phyloP scores from a whole-genome alignment of 495 filamentous ascomycete genomes.

The Oidiodendron maius region DNA sequence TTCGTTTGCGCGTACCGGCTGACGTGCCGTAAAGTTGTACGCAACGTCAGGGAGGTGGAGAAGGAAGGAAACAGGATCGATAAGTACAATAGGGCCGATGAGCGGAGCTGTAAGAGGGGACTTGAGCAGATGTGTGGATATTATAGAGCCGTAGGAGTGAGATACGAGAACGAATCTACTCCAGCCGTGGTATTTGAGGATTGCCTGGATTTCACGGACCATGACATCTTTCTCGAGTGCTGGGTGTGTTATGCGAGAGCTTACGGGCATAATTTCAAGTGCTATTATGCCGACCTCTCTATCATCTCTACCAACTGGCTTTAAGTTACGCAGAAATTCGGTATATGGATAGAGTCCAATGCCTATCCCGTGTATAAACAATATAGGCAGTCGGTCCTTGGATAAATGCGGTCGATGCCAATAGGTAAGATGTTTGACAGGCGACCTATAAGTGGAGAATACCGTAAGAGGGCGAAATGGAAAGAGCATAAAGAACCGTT shows the following conservation, averaged over 20 bases:
- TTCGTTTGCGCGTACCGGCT: slow-evolving; percentile 36
- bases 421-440: slow-evolving; percentile 44
- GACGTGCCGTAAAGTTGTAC: slow-evolving; percentile 39
- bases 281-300: slow-evolving; percentile 37
- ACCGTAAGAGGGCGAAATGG: slow-evolving; percentile 39
- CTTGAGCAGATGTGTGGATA: slow-evolving; percentile 38
- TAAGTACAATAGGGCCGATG: slow-evolving; percentile 22
- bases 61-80: slow-evolving; percentile 42
- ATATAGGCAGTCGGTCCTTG: slow-evolving; percentile 39
- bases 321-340: slow-evolving; percentile 42
- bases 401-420: slow-evolving; percentile 57
- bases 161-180: slow-evolving; percentile 21
- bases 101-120: slow-evolving; percentile 20
- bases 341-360: slow-evolving; percentile 57
- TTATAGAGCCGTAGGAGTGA: slow-evolving; percentile 29
- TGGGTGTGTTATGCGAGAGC: slow-evolving; percentile 32
- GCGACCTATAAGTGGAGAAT: slow-evolving; percentile 28
- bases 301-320: slow-evolving; percentile 34
- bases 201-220: slow-evolving; percentile 28
- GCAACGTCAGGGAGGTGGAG: slow-evolving; percentile 44
- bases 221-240: slow-evolving; percentile 28
- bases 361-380: slow-evolving; percentile 63
- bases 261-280: slow-evolving; percentile 43
- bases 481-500: slow-evolving; percentile 28
- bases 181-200: slow-evolving; percentile 34